These are phyloP conservation scores for Collybia mongolica DNA, from an alignment of 768 basidiomycete species.

Conservation along the genomic window DNA sequence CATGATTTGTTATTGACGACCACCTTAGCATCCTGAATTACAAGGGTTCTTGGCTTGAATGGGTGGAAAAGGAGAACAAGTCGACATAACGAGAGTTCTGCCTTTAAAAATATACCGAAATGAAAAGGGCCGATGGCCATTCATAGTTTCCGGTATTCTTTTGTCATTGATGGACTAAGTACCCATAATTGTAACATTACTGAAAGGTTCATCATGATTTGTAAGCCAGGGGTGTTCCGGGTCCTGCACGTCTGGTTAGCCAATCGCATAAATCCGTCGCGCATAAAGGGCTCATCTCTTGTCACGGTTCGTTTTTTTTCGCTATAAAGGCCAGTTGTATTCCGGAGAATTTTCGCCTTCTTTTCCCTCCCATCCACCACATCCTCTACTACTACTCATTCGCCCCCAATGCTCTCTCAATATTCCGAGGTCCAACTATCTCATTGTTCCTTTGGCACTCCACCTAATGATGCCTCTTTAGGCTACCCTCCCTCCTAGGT, in stretches of 20 bases:
- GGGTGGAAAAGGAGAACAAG: conserved; percentile 57
- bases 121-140: no score
- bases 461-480: no score
- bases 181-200: no score
- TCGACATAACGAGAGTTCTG: conserved; percentile 14
- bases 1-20: conserved; percentile 1
- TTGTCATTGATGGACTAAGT: no score
- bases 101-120: background rate
- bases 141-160: background rate
- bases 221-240: background rate
- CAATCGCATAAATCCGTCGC: conserved; percentile 47
- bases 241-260: conserved; percentile 17
- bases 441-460: no score
- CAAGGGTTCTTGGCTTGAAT: conserved; percentile 87
- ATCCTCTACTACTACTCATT: no score
- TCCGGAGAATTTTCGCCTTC: no score
- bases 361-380: no score
- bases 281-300: conserved; percentile 46
- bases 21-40: conserved; percentile 64
- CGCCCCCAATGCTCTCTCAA: no score
- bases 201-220: no score
- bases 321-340: conserved; percentile 22
- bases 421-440: no score
- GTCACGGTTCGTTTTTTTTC: conserved; percentile 1
- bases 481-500: no score